A percentile compares a stretch with the other conserved stretches of the same genome.
Conservation (phyloP, 2,329 filamentous ascomycete genomes). For the Cercospora sp. region DNA sequence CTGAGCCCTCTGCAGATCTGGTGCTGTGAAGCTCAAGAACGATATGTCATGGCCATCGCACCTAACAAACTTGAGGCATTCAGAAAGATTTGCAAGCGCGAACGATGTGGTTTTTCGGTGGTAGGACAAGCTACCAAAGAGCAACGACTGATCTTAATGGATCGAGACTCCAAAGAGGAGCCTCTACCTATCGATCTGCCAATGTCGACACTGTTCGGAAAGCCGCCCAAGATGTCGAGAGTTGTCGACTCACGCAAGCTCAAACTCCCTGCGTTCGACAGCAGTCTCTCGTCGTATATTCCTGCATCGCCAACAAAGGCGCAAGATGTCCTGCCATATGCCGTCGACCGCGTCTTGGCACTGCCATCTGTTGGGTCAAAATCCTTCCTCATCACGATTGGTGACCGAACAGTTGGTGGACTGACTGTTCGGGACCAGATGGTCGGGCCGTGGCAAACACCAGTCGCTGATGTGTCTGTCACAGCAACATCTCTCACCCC, state of each 20-base stretch:
- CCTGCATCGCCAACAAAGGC: constrained; percentile 51
- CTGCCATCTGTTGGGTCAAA: constrained; percentile 94
- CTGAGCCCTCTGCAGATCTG: constrained; percentile 97
- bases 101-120: constrained; percentile 88
- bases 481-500: constrained; percentile 77
- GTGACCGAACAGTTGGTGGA: constrained; percentile 87
- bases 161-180: constrained; percentile 72
- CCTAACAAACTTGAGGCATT: constrained; percentile 73
- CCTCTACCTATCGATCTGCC: constrained; percentile 84
- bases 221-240: constrained; percentile 77
- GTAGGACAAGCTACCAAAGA: constrained; percentile 77
- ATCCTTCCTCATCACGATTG: constrained; percentile 95
- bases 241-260: constrained; percentile 70
- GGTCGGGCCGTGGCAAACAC: constrained; percentile 94
- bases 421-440: constrained; percentile 89
- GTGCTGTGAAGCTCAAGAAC: constrained; percentile 96
- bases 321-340: constrained; percentile 53
- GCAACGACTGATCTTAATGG: constrained; percentile 74
- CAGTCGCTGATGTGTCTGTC: constrained; percentile 90
- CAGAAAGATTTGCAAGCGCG: constrained; percentile 69
- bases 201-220: constrained; percentile 85
- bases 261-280: constrained; percentile 70
- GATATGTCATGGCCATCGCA: constrained; percentile 89
- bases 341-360: constrained; percentile 76
- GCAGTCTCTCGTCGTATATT: constrained; percentile 66